Evolutionary conservation across 352 stramenopile genomes (phyloP), one percentile per base, ranked within the genome.

Genomic region (Pythium coloratum): DNA sequence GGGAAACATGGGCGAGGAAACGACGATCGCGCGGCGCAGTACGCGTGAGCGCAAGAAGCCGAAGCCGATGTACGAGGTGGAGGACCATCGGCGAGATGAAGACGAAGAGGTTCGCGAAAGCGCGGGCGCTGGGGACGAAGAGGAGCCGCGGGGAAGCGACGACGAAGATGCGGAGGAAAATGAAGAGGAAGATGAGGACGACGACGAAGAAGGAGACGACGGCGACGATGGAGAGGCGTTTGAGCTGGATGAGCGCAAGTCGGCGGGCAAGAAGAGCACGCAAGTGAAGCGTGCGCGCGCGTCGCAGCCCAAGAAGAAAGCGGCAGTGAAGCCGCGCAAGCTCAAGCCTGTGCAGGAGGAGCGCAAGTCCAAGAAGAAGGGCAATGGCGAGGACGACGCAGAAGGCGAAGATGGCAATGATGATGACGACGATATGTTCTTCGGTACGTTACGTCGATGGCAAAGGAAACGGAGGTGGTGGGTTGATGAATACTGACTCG

Each of bases 21-120:
- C 38, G 13, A 87, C 86, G 73, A 77, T 57, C 60, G 59, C 69
- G 49, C 83, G 86, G 14, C 82, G 86, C 49, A 82, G 84, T 62
- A 85, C 73, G 30, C 86, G 86, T 24, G 71, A 83, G 69, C 82
- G 85, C 20, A 85, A 76, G 56, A 82, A 81, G 72, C 86, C 86
- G 32, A 89, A 81, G 68, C 59, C 67, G 18, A 79, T 95, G 30
- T 95, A 92, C 71, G 76, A 88, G 60, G 82, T 91, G 56, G 76
- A 85, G 56, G 79, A 90, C 63, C 70, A 50, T 18, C 86, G 83
- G 6, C 63, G 80, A 3, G 46, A 64, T 9, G 66, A 69, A 2
- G 59, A 55, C 2, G 70, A 72, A 2, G 55, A 71, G 20, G 46
- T 66, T 28, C 42, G 67, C 2, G 64, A 77, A 6, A 63, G 71